Conservation (phyloP, 768 basidiomycete genomes). For the Chiua virens region DNA sequence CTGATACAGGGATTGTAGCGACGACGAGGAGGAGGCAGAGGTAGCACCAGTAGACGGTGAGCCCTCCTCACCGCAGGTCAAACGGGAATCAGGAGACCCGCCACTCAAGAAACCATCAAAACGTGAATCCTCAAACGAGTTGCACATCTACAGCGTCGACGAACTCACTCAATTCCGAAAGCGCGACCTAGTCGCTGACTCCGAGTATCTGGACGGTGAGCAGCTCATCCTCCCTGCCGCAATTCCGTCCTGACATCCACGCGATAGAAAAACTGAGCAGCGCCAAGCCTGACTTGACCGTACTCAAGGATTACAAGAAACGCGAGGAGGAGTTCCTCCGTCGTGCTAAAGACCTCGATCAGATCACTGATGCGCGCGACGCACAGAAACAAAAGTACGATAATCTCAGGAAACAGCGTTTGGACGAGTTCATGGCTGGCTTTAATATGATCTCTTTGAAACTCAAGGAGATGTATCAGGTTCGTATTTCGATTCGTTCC, state of each 20-base stretch:
- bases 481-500: constrained; percentile 31
- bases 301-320: constrained; percentile 86
- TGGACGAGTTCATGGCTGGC: constrained; percentile 96
- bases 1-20: constrained; percentile 11
- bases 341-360: constrained; percentile 85
- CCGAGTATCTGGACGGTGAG: constrained; percentile 81
- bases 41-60: constrained; percentile 32
- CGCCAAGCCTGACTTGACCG: constrained; percentile 81
- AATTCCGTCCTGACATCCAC: constrained; percentile 67
- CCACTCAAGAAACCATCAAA: constrained; percentile 28
- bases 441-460: constrained; percentile 92
- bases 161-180: constrained; percentile 71
- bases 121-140: constrained; percentile 51
- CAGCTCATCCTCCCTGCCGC: neutral
- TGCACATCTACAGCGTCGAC: constrained; percentile 68
- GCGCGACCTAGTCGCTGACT: constrained; percentile 75
- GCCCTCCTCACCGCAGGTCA: constrained; percentile 36
- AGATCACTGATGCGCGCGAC: constrained; percentile 74
- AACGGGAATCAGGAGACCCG: constrained; percentile 43
- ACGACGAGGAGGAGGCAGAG: too few relatives aligned
- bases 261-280: constrained; percentile 76
- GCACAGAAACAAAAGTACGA: constrained; percentile 84
- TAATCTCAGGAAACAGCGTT: constrained; percentile 76
- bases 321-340: constrained; percentile 91
- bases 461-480: constrained; percentile 99